Base-by-base conservation (phyloP, 2,329 filamentous ascomycete genomes). In the Eurotiales sp. region DNA sequence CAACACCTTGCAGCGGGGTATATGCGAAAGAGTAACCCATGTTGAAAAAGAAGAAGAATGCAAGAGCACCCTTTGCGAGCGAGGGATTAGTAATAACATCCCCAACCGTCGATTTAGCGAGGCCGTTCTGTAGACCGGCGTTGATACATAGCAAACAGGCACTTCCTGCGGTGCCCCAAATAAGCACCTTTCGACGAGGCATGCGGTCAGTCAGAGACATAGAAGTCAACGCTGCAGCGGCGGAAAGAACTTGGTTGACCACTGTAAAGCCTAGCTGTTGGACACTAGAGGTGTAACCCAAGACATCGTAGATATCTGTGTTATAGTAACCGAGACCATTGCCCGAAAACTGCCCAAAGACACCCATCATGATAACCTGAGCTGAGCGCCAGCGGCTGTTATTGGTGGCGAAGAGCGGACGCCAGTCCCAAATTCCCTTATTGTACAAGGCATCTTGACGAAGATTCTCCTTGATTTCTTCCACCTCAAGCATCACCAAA, bases 321-420 rank as follows among this genome's bases (percentile, higher is more conserved):
- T 77, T 77, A 64, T 77, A 78, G 65, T 78, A 78, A 12, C 75
- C 73, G 6, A 78, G 69, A 46, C 75, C 75, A 52, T 77, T 77
- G 17, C 75, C 76, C 1, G 76, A 77, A 63, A 76, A 78, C 58
- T 78, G 75, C 14, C 75, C 75, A 50, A 78, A 78, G 54, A 77
- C 66, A 40, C 74, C 75, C 55, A 78, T 77, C 73, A 77, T 76
- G 55, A 77, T 56, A 37, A 77, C 74, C 54, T 77, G 74, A 4
- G 68, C 64, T 50, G 76, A 72, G 21, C 75, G 68, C 75, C 75
- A 77, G 47, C 75, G 74, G 39, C 73, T 74, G 43, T 64, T 72
- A 63, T 76, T 74, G 8, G 69, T 67, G 4, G 65, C 34, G 37
- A 77, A 14, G 48, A 78, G 69, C 1, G 74, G 74, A 12, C 74